Evolutionary conservation across 2,329 filamentous ascomycete genomes (phyloP), one percentile per base, ranked within the genome.

Genomic region (Fusarium avenaceum): DNA sequence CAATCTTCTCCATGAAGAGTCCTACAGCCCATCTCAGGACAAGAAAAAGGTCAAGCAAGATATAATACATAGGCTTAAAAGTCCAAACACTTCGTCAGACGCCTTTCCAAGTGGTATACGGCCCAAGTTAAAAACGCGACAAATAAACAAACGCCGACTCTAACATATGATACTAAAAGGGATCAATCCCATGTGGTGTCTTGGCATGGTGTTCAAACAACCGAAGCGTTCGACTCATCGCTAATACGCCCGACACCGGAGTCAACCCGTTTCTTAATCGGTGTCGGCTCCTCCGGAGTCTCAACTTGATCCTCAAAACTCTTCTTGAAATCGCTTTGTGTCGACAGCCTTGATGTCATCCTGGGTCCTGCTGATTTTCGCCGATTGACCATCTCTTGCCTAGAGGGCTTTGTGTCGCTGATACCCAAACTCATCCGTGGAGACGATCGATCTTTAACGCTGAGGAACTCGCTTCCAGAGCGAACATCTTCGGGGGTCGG

Each of bases 401-500:
- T 76, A 38, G 73, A 49, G 28, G 71, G 70, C 26, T 66, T 69
- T n/a, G 74, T 32, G 20, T 79, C 78, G 19, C 70, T 65, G 20
- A 75, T 55, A 2, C 67, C 75, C 30, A 80, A 52, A 50, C 77
- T 78, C 63, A 73, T 73, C 9, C 77, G 71, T 8, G 76, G 75
- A 10, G 75, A 49, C 48, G 71, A 53, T 35, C 69, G 71, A 10
- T 77, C 81, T 22, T 79, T 83, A 4, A 78, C 80, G 59, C 63
- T 70, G 35, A 70, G 59, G n/a, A 62, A 67, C 6, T 73, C 67
- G 11, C 69, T 68, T 15, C 62, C 68, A 15, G 66, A 50, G 22
- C 63, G 69, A 82, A 80, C 68, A 88, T 86, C 60, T 0, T 62
- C 57, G 26, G 45, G 50, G n/a, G 38, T 55, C 32, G 35, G 54